These are phyloP conservation scores for Fusarium oxysporum DNA, from an alignment of 2,329 filamentous ascomycete genomes.

Conservation along the genomic window DNA sequence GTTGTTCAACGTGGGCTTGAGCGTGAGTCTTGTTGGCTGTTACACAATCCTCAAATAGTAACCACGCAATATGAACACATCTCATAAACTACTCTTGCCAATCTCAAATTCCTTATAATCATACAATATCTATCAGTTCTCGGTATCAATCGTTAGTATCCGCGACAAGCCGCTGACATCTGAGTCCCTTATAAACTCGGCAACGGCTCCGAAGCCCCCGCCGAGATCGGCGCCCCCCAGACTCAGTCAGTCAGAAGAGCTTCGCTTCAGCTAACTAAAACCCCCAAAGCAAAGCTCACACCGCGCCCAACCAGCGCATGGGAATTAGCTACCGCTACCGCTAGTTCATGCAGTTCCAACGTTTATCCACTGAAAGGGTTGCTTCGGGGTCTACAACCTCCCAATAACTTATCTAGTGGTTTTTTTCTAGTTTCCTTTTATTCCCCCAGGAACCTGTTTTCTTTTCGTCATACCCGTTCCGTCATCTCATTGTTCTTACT, in stretches of 20 bases:
- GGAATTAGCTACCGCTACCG: slow-evolving; percentile 24
- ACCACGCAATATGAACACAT: background rate
- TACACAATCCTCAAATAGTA: background rate
- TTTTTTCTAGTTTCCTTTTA: background rate
- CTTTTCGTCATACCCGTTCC: background rate
- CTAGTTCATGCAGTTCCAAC: background rate
- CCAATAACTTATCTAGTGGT: background rate
- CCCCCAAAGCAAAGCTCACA: background rate
- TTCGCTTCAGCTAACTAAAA: background rate
- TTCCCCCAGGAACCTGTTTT: background rate
- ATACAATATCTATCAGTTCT: background rate
- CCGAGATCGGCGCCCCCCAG: slow-evolving; percentile 32
- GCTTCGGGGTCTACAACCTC: slow-evolving; percentile 13
- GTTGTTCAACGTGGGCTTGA: background rate
- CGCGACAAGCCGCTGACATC: slow-evolving; percentile 27
- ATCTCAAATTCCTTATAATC: background rate
- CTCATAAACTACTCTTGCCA: background rate
- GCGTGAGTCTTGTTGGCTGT: background rate
- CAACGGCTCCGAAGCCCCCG: slow-evolving; percentile 18
- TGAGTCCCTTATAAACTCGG: slow-evolving; percentile 8
- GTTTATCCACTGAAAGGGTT: slow-evolving; percentile 22
- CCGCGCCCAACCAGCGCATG: slow-evolving; percentile 24
- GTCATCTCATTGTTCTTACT: background rate
- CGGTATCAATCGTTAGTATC: background rate
- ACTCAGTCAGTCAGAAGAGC: background rate